These are phyloP conservation scores for Eucalyptus lansdowneana DNA, from an alignment of 345 rosid species.

Conservation along the genomic window DNA sequence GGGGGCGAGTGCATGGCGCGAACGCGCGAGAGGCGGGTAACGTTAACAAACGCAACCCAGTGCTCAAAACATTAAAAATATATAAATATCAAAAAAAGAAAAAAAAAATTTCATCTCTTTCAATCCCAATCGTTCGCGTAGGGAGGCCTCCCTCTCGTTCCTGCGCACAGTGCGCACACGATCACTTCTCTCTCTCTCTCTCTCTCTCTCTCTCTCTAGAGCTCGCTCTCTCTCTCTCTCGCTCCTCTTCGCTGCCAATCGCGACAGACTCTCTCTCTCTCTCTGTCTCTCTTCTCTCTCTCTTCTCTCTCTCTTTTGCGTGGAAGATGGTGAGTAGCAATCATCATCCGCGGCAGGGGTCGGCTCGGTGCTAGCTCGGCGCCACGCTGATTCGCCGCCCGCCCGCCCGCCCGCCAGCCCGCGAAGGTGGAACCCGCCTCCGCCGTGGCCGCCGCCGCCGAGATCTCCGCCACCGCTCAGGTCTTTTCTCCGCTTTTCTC, in stretches of 20 bases:
- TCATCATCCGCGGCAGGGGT: background rate
- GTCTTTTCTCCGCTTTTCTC: background rate
- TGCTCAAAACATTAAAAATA: background rate
- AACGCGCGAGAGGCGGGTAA: background rate
- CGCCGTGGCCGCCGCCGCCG: background rate
- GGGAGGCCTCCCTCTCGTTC: background rate
- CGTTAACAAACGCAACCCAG: background rate
- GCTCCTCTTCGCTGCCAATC: background rate
- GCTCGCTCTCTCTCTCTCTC: background rate
- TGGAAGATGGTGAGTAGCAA: background rate
- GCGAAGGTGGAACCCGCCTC: background rate
- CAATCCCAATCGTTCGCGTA: background rate
- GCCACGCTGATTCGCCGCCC: background rate
- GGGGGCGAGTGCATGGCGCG: background rate
- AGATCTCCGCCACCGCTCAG: background rate
- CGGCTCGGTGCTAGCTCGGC: background rate
- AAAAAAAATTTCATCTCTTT: background rate
- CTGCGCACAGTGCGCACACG: background rate
- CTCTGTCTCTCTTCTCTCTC: background rate
- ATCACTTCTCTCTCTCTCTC: background rate
- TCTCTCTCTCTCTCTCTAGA: background rate
- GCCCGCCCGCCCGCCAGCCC: background rate
- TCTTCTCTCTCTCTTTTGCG: too few species aligned
- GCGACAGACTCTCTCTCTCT: background rate
- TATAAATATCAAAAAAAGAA: too few species aligned